phyloP scores from a whole-genome alignment of 768 basidiomycete species.

The Hericium coralloides region DNA sequence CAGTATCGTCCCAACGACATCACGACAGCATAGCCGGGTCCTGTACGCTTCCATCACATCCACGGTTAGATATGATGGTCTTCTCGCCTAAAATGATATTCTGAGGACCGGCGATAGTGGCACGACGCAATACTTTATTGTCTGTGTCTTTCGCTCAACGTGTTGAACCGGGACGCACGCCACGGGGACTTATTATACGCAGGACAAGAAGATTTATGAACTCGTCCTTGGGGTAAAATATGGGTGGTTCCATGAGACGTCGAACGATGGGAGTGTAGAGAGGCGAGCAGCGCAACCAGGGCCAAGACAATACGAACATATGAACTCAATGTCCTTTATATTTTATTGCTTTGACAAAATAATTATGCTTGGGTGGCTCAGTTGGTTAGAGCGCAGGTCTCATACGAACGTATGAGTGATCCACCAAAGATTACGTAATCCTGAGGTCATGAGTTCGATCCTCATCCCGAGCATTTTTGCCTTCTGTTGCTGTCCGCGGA shows the following conservation, averaged over 20 bases:
- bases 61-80: conserved; percentile 85
- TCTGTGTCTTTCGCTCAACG: conserved; percentile 68
- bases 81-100: conserved; percentile 98
- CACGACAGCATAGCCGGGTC: conserved; percentile 87
- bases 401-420: neutral
- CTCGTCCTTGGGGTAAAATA: conserved; percentile 75
- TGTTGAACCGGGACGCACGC: neutral
- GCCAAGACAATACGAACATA: neutral
- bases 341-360: neutral
- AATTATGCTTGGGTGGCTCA: neutral
- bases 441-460: neutral
- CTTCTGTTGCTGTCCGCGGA: neutral
- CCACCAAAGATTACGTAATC: neutral
- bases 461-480: neutral
- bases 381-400: neutral
- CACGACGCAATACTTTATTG: conserved; percentile 90
- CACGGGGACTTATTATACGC: neutral
- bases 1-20: conserved; percentile 93
- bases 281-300: too few relatives aligned
- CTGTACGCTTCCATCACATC: conserved; percentile 85
- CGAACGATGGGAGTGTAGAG: neutral
- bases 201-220: conserved; percentile 52
- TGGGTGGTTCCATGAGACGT: conserved; percentile 52
- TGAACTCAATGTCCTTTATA: too few relatives aligned
- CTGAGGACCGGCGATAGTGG: conserved; percentile 86